Conservation (phyloP, 2,329 filamentous ascomycete genomes). For the Atkinsonella texensis region DNA sequence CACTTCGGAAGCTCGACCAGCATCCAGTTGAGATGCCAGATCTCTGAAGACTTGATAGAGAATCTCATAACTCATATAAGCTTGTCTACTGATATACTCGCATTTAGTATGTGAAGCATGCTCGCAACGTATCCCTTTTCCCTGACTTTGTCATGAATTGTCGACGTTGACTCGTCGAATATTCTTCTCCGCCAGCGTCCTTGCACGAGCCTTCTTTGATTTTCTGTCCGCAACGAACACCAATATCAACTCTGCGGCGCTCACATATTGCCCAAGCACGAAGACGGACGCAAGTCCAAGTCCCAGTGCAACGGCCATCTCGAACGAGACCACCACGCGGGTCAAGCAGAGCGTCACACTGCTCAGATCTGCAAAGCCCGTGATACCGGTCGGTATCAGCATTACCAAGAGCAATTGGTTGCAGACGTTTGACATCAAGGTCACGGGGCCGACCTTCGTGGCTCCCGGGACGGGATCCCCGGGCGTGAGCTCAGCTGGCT, state of each 20-base stretch:
- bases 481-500: conserved; percentile 5
- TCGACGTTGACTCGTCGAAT: background rate
- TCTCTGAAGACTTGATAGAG: too few species aligned
- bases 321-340: conserved; percentile 15
- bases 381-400: conserved; percentile 11
- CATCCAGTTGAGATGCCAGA: too few species aligned
- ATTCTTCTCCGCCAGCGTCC: background rate
- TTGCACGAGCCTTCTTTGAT: background rate
- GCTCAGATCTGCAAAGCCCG: conserved; percentile 18
- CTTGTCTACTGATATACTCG: too few species aligned
- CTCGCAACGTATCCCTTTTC: too few species aligned
- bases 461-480: background rate
- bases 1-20: too few species aligned
- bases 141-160: background rate
- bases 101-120: too few species aligned
- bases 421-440: conserved; percentile 7
- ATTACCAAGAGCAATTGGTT: conserved; percentile 18
- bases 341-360: conserved; percentile 17
- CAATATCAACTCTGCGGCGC: conserved; percentile 11
- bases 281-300: conserved; percentile 14
- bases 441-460: background rate
- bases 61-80: too few species aligned
- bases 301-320: conserved; percentile 14
- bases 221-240: conserved; percentile 3
- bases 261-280: conserved; percentile 13